phyloP scores from a whole-genome alignment of 768 basidiomycete species.

The Xerocomus spinulosus region DNA sequence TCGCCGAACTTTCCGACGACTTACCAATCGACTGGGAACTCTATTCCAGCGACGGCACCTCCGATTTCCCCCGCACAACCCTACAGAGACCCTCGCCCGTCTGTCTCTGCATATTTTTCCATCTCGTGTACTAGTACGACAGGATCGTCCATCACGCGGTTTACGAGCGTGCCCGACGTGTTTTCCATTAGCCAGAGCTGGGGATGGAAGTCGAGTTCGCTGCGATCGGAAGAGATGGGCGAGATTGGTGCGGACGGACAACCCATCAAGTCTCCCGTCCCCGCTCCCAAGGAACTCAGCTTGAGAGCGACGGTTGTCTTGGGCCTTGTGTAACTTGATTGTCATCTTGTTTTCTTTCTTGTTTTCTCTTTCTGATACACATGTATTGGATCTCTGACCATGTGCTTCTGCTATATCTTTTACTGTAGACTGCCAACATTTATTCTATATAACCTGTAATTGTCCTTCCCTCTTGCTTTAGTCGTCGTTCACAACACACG shows the following conservation, averaged over 20 bases:
- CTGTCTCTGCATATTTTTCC: constrained; percentile 76
- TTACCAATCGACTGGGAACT: constrained; percentile 19
- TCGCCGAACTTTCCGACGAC: constrained; percentile 16
- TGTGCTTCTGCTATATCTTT: neutral
- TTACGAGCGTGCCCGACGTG: constrained; percentile 80
- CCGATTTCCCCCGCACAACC: constrained; percentile 55
- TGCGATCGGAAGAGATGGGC: constrained; percentile 47
- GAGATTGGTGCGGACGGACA: constrained; percentile 34
- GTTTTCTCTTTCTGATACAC: neutral
- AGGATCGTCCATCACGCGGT: constrained; percentile 77
- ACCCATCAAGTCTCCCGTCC: constrained; percentile 28
- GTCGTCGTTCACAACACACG: too few species aligned
- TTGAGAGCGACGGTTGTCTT: constrained; percentile 76
- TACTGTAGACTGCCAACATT: neutral
- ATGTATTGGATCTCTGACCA: neutral
- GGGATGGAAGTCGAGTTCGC: constrained; percentile 80
- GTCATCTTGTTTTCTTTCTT: neutral
- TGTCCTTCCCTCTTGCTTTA: too few species aligned
- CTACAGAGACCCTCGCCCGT: constrained; percentile 69
- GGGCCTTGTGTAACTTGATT: constrained; percentile 55
- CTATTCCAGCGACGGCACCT: constrained; percentile 40
- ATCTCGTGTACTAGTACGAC: constrained; percentile 78
- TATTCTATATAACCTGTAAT: too few species aligned
- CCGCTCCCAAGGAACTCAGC: constrained; percentile 47
- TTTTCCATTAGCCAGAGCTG: constrained; percentile 86